phyloP scores from a whole-genome alignment of 192 early-diverging fungal species.

The Coemansia sp. region DNA sequence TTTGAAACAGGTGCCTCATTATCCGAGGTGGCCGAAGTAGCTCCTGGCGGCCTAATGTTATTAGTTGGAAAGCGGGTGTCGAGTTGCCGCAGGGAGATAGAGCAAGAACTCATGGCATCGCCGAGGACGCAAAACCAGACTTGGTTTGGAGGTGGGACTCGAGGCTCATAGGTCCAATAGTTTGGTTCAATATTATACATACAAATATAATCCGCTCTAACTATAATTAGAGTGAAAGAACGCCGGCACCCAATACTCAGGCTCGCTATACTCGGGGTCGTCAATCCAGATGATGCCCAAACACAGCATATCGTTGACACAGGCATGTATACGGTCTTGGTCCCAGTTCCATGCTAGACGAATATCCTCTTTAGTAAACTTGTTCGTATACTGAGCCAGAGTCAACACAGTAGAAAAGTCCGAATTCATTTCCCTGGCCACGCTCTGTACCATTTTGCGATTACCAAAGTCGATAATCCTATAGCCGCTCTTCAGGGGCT shows the following conservation, averaged over 20 bases:
- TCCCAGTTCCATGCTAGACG: conserved; percentile 36
- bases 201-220: background rate
- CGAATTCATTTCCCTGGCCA: conserved; percentile 84
- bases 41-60: too few species aligned
- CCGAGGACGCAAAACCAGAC: too few species aligned
- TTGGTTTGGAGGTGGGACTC: too few species aligned
- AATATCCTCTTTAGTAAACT: conserved; percentile 36
- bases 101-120: too few species aligned
- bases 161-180: too few species aligned
- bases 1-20: too few species aligned
- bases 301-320: conserved; percentile 47
- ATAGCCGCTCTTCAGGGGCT: conserved; percentile 90
- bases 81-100: too few species aligned
- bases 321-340: conserved; percentile 24
- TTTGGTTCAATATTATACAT: background rate
- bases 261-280: background rate
- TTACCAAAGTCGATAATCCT: conserved; percentile 77
- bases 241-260: conserved; percentile 47
- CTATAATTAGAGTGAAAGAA: conserved; percentile 15
- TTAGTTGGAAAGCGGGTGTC: too few species aligned
- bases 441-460: conserved; percentile 81
- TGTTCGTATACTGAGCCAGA: conserved; percentile 62
- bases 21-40: too few species aligned
- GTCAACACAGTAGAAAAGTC: conserved; percentile 73
- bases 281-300: conserved; percentile 50